Evolutionary conservation across 1,139 yeast genomes (phyloP), one percentile per base, ranked within the genome.

Genomic region (Taphrina populina): DNA sequence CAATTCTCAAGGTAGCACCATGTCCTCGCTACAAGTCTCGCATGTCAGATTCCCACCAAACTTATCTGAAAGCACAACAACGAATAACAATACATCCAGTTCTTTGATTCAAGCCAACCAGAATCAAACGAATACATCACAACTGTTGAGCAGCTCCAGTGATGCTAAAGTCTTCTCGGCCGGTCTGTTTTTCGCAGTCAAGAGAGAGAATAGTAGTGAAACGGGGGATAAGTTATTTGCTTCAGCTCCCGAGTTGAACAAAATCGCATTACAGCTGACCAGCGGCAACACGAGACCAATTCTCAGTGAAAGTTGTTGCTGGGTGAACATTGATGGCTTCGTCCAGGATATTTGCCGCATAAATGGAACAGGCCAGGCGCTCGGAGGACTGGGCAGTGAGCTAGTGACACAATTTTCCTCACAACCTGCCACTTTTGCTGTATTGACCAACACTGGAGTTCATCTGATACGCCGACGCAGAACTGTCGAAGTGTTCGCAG

Each of bases 371-470:
- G 17, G 72, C 82, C 1, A 82, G 83, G 75, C 80, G 80, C 94
- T 95, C 13, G 80, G 76, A 63, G 96, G 96, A 0, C 87, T 83
- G 67, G 79, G 88, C 3, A 90, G 90, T 66, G 82, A 82, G 60
- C 80, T 85, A 65, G 95, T 95, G 1, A 82, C 90, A 20, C 96
- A 90, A 66, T 90, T 87, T 65, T 78, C 82, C 8, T 72, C 84
- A 52, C 61, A 64, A 10, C 64, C 73, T 2, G 68, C 72, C 1
- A 82, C 81, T 64, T 77, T 90, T 67, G 96, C 95, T 0, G 81
- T 90, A 2, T 73, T 92, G 64, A 90, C 97, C 1, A 82, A 80
- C 63, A 79, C 81, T 29, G 92, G 95, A 2, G 79, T 92, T 36
- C 82, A 83, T 62, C 76, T 87, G 39, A 87, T 83, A 66, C 82